Percentiles rank a stretch among this genome's conserved stretches.
Evolutionary conservation across 805 yeast genomes (phyloP).

Genomic region (Hanseniaspora valbyensis): DNA sequence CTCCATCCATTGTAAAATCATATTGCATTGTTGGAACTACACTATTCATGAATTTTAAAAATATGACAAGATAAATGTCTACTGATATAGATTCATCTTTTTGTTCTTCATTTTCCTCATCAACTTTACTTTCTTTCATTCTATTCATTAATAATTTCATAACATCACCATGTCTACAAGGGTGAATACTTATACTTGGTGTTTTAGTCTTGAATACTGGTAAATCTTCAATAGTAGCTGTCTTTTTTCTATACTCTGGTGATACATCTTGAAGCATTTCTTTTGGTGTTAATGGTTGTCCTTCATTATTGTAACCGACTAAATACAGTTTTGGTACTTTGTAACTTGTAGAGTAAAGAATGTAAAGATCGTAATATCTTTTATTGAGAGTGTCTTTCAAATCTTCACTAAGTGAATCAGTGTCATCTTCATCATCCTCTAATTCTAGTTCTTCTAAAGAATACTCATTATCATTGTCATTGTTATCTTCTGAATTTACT

Average conservation of each 20-base stretch:
- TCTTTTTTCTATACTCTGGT: slow-evolving; percentile 83
- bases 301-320: slow-evolving; percentile 74
- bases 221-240: slow-evolving; percentile 88
- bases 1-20: slow-evolving; percentile 96
- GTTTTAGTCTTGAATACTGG: slow-evolving; percentile 51
- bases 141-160: slow-evolving; percentile 74
- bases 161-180: slow-evolving; percentile 89
- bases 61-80: slow-evolving; percentile 82
- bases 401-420: slow-evolving; percentile 33
- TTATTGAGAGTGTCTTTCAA: slow-evolving; percentile 33
- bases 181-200: slow-evolving; percentile 75
- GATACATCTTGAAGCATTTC: slow-evolving; percentile 93
- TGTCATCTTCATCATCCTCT: slow-evolving; percentile 25
- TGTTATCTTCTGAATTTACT: slow-evolving; percentile 35
- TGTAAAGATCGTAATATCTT: slow-evolving; percentile 77
- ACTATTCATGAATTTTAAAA: slow-evolving; percentile 87
- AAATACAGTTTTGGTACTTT: slow-evolving; percentile 91
- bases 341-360: slow-evolving; percentile 87
- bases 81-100: slow-evolving; percentile 50
- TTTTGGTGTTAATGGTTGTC: slow-evolving; percentile 73
- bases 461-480: slow-evolving; percentile 24
- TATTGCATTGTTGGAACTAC: slow-evolving; percentile 97
- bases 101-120: slow-evolving; percentile 52
- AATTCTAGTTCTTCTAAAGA: slow-evolving; percentile 11
- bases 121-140: slow-evolving; percentile 26